Evolutionary conservation across 805 yeast species (phyloP).

Genomic region (Starmerella stellata): DNA sequence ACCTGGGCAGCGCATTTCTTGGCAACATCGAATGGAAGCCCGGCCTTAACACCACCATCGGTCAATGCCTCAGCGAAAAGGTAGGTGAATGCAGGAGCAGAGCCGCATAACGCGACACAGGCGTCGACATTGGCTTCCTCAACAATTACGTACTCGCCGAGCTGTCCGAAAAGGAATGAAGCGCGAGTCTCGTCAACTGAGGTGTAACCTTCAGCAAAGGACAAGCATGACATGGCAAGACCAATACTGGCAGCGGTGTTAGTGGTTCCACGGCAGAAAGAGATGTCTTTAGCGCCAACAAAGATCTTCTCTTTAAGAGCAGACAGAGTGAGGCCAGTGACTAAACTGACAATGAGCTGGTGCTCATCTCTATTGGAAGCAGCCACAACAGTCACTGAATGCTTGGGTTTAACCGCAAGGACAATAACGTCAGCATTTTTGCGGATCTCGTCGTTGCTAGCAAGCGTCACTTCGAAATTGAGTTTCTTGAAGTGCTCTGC

Average conservation of each 20-base stretch:
- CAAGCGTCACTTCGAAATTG: conserved; percentile 29
- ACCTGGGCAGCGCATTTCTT: conserved; percentile 81
- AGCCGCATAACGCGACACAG: conserved; percentile 85
- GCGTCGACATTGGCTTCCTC: conserved; percentile 88
- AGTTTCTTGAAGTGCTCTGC: conserved; percentile 31
- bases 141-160: conserved; percentile 26
- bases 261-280: conserved; percentile 62
- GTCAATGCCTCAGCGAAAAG: conserved; percentile 77
- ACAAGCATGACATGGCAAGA: conserved; percentile 78
- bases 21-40: conserved; percentile 71
- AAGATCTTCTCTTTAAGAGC: background rate
- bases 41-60: conserved; percentile 91
- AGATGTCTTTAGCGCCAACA: background rate
- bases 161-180: conserved; percentile 28
- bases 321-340: conserved; percentile 44
- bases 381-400: background rate
- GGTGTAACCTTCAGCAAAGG: conserved; percentile 28
- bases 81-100: conserved; percentile 89
- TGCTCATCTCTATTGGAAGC: background rate
- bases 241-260: conserved; percentile 92
- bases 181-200: conserved; percentile 20
- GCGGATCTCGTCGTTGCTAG: conserved; percentile 40
- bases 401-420: conserved; percentile 75
- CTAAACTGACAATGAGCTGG: background rate
- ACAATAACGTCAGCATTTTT: conserved; percentile 48